Evolutionary conservation across 345 rosid genomes (phyloP), one percentile per base, ranked within the genome.

Genomic region (Leavenworthia alabamica): DNA sequence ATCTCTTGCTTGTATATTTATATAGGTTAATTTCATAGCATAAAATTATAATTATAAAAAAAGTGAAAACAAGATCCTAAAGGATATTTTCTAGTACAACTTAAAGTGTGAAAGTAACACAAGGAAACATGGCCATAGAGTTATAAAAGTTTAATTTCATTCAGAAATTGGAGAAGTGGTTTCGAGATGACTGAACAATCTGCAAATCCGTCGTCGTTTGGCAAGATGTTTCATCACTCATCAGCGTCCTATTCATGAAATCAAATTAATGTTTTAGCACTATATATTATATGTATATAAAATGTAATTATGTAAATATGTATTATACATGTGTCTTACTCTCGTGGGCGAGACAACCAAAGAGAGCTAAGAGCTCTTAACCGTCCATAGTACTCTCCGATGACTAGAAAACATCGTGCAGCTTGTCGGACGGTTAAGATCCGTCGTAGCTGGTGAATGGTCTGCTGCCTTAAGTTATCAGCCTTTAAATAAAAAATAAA

Each of bases 391-490:
- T 84, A 93, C 58, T 93, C 99, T 66, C 90, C 96, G 31, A 89
- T 89, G 65, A 85, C 91, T 70, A 89, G 62, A 69, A 89, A 93
- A 78, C 96, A 84, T 35, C 96, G 72, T 0, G 97, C 97, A 0
- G 90, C 97, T 70, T 93, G 99, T 35, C 99, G 67, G 9, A 84
- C 80, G 0, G 96, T 93, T 67, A 93, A 61, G 67, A 93, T 87
- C 49, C 86, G 80, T 6, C 80, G 80, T 11, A 93, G 35, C 31
- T 89, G 99, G 66, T 93, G 99, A 61, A 93, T 82, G 12, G 87
- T 93, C 64, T 89, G 97, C 23, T 93, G 99, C 62, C 99, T 85
- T 73, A 93, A 76, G 73, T 89, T 83, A 78, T 93, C 99, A 50
- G 97, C 97, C 97, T 93, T 60, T 52, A 37, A 61, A 28, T 9